A percentile compares a stretch with the other conserved stretches of the same genome.
These are phyloP conservation scores for Paramyrothecium sp. DNA, from an alignment of 2,329 filamentous ascomycete species.

Conservation along the genomic window DNA sequence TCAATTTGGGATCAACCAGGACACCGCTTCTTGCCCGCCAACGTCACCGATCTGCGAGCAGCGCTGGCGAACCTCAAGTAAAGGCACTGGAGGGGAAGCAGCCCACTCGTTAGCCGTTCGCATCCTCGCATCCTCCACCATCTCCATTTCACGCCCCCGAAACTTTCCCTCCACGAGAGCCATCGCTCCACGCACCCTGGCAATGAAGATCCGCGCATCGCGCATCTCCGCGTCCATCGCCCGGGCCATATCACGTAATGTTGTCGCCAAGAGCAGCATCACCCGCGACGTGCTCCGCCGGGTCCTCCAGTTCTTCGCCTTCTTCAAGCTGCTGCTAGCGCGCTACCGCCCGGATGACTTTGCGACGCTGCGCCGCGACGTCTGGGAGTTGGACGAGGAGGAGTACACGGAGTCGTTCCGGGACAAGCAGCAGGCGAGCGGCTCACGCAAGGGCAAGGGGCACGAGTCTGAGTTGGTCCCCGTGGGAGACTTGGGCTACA, in stretches of 20 bases:
- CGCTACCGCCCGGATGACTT: slow-evolving; percentile 27
- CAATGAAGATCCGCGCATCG: slow-evolving; percentile 29
- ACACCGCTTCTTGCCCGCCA: background rate
- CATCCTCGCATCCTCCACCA: background rate
- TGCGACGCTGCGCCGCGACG: slow-evolving; percentile 21
- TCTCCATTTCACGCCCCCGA: background rate
- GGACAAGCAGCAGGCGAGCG: slow-evolving; percentile 36
- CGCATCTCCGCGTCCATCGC: slow-evolving; percentile 58
- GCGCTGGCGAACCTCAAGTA: background rate
- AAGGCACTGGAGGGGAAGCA: background rate
- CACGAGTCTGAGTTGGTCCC: slow-evolving; percentile 41
- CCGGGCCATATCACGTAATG: slow-evolving; percentile 51
- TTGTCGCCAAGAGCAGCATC: slow-evolving; percentile 11
- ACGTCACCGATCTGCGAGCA: background rate
- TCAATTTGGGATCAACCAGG: background rate
- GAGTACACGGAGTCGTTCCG: slow-evolving; percentile 37
- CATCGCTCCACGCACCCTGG: background rate
- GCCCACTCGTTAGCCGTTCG: background rate
- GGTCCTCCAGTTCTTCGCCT: slow-evolving; percentile 28
- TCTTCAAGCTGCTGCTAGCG: slow-evolving; percentile 29
- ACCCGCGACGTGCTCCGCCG: slow-evolving; percentile 24
- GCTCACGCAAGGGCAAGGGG: slow-evolving; percentile 22
- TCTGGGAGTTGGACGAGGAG: slow-evolving; percentile 32
- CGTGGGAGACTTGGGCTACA: slow-evolving; percentile 70
- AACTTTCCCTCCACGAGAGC: background rate